phyloP scores from a whole-genome alignment of 345 rosid species.

The Adansonia digitata region DNA sequence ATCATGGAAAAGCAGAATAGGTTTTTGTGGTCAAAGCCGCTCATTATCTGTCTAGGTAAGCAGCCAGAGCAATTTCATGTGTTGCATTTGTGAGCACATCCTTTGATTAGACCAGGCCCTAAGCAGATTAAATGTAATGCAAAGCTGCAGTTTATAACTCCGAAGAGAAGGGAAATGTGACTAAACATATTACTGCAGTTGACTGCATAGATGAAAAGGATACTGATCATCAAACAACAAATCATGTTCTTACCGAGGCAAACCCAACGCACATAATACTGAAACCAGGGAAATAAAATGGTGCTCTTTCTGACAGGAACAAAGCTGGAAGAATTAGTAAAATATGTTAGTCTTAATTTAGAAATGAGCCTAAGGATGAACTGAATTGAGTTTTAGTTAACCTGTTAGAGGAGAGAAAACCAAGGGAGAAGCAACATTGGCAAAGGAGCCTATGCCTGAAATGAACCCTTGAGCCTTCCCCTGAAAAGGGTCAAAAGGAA shows the following conservation, averaged over 20 bases:
- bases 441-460: constrained; percentile 74
- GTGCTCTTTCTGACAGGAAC: constrained; percentile 78
- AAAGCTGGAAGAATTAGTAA: constrained; percentile 43
- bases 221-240: not conserved
- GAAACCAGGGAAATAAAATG: constrained; percentile 84
- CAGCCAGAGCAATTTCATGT: not conserved
- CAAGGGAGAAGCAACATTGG: constrained; percentile 66
- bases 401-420: constrained; percentile 85
- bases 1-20: not conserved
- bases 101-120: not conserved
- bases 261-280: constrained; percentile 77
- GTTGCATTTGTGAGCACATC: not conserved
- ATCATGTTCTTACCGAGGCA: constrained; percentile 44
- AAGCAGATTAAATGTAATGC: not conserved
- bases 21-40: not conserved
- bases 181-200: not conserved
- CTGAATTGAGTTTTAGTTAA: constrained; percentile 6
- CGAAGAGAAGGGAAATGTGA: not conserved
- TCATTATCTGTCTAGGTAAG: not conserved
- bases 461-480: constrained; percentile 93
- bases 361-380: not conserved
- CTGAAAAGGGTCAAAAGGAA: constrained; percentile 29
- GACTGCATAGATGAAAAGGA: not conserved
- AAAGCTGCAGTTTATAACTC: not conserved
- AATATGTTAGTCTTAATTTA: constrained; percentile 7